Evolutionary conservation across 306 rosid species (phyloP).

Genomic region (Vigna trinervia): DNA sequence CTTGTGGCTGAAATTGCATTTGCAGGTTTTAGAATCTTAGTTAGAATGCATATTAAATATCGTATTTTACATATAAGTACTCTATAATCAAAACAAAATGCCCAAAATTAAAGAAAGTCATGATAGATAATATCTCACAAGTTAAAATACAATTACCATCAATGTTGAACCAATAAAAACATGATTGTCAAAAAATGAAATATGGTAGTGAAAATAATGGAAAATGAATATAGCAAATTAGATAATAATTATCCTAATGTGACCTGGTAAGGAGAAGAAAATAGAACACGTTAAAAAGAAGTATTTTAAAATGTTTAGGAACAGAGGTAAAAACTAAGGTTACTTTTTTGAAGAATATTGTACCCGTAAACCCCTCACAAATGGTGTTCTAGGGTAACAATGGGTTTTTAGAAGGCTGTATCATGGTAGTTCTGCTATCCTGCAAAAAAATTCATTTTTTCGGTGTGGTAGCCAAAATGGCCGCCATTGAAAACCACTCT

Average conservation of each 20-base stretch:
- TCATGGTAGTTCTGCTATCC: neutral
- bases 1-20: neutral
- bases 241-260: neutral
- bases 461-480: neutral
- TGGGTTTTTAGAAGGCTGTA: neutral
- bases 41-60: neutral
- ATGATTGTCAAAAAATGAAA: neutral
- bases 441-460: neutral
- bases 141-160: neutral
- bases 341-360: neutral
- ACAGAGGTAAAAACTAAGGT: neutral
- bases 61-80: neutral
- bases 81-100: neutral
- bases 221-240: neutral
- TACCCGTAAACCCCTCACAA: neutral
- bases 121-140: neutral
- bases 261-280: neutral
- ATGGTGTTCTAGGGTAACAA: neutral
- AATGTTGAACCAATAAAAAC: neutral
- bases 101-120: neutral
- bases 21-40: neutral
- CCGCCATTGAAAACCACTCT: neutral
- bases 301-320: neutral
- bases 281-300: neutral
- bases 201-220: neutral